phyloP scores from a whole-genome alignment of 2,329 filamentous ascomycete species.

The Fusarium hainanense region DNA sequence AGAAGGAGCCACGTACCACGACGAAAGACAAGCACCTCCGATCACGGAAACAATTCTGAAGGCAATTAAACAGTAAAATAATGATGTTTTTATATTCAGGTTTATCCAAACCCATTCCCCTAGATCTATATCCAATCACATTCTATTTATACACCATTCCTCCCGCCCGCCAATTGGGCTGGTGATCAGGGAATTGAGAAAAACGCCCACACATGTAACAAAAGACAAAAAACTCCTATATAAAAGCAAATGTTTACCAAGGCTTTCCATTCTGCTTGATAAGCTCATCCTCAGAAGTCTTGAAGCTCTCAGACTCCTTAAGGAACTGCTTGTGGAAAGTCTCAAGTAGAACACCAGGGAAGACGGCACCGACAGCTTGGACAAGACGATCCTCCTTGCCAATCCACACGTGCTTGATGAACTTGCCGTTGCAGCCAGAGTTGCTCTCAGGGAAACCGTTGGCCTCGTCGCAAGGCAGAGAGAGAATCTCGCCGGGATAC shows the following conservation, averaged over 20 bases:
- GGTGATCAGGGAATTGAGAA: not conserved
- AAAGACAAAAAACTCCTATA: conserved; percentile 14
- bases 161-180: not conserved
- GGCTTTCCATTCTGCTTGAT: conserved; percentile 15
- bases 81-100: conserved; percentile 5
- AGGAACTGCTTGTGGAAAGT: conserved; percentile 53
- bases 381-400: conserved; percentile 55
- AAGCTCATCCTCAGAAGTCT: conserved; percentile 23
- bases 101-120: not conserved
- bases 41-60: no score
- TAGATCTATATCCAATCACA: conserved; percentile 17
- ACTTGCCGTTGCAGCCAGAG: conserved; percentile 53
- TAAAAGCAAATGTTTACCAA: not conserved
- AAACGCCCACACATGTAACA: conserved; percentile 9
- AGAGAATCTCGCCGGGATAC: conserved; percentile 53
- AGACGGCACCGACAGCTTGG: conserved; percentile 52
- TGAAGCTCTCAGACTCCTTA: conserved; percentile 39
- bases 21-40: not conserved
- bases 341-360: conserved; percentile 52
- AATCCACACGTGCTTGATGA: conserved; percentile 59
- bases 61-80: not conserved
- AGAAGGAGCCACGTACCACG: not conserved
- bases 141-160: conserved; percentile 17
- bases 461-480: conserved; percentile 55
- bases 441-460: conserved; percentile 56